These are phyloP conservation scores for Agapanthus africanus DNA, from an alignment of 106 monocot species.

Conservation along the genomic window DNA sequence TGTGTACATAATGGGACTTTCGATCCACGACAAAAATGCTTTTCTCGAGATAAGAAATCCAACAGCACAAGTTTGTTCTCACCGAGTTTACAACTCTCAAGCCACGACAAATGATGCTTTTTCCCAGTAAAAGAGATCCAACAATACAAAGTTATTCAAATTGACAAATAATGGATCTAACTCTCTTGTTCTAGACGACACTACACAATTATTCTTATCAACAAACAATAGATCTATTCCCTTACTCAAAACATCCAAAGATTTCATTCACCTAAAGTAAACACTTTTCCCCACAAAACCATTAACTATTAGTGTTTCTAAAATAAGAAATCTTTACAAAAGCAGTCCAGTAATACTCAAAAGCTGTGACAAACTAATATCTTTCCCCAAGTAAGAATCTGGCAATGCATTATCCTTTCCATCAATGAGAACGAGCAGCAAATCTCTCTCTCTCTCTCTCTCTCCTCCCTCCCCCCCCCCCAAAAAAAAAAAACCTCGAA, in stretches of 20 bases:
- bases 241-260: background rate
- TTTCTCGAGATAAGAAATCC: background rate
- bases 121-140: background rate
- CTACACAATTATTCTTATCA: background rate
- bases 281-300: background rate
- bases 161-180: background rate
- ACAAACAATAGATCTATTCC: background rate
- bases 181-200: background rate
- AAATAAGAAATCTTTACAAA: background rate
- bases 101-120: slow-evolving; percentile 1
- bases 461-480: no score
- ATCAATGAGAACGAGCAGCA: background rate
- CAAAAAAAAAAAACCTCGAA: no score
- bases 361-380: background rate
- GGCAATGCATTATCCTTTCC: background rate
- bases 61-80: no score
- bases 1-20: no score
- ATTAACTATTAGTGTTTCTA: background rate
- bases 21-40: background rate
- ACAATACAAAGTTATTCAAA: background rate
- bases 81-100: no score
- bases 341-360: no score
- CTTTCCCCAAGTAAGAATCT: background rate
- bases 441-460: background rate
- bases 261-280: background rate